Conservation (phyloP, 2,329 filamentous ascomycete species). For the Zelopaecilomyces penicillatus region DNA sequence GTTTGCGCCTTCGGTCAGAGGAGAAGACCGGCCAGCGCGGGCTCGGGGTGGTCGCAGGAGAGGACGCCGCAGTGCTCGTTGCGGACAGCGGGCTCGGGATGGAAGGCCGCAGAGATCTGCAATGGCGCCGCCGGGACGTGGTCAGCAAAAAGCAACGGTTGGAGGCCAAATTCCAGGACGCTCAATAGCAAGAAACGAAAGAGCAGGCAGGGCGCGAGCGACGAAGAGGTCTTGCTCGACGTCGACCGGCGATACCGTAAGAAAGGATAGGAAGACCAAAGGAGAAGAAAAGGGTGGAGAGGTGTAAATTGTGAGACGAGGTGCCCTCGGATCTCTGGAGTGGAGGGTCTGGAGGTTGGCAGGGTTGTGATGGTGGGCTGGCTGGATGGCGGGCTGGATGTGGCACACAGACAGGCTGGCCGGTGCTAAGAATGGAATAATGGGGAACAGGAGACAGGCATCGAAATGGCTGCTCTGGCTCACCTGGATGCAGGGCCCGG, state of each 20-base stretch:
- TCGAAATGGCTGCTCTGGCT: slow-evolving; percentile 3
- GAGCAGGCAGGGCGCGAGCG: slow-evolving; percentile 14
- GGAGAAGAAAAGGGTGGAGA: not conserved
- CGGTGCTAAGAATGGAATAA: slow-evolving; percentile 13
- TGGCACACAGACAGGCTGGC: too few species aligned
- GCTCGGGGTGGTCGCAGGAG: slow-evolving; percentile 32
- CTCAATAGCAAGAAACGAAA: slow-evolving; percentile 12
- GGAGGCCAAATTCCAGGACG: slow-evolving; percentile 1
- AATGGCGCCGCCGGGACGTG: slow-evolving; percentile 15
- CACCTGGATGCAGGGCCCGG: slow-evolving; percentile 6
- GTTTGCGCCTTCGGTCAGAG: slow-evolving; percentile 16
- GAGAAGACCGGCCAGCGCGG: slow-evolving; percentile 9
- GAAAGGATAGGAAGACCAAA: not conserved
- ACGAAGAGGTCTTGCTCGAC: slow-evolving; percentile 17
- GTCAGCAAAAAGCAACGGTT: slow-evolving; percentile 1
- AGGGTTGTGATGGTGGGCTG: slow-evolving; percentile 1
- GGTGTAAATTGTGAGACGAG: not conserved
- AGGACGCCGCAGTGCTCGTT: slow-evolving; percentile 33
- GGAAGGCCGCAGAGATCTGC: slow-evolving; percentile 39
- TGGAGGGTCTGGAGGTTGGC: not conserved
- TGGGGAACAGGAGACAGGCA: slow-evolving; percentile 4
- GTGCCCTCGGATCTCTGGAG: not conserved
- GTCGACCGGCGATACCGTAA: slow-evolving; percentile 8
- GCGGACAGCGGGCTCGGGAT: slow-evolving; percentile 43
- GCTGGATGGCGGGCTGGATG: slow-evolving; percentile 4